Percentiles rank a stretch among this genome's conserved stretches.
phyloP scores from a whole-genome alignment of 805 yeast genomes.

The Metschnikowia lachancei region DNA sequence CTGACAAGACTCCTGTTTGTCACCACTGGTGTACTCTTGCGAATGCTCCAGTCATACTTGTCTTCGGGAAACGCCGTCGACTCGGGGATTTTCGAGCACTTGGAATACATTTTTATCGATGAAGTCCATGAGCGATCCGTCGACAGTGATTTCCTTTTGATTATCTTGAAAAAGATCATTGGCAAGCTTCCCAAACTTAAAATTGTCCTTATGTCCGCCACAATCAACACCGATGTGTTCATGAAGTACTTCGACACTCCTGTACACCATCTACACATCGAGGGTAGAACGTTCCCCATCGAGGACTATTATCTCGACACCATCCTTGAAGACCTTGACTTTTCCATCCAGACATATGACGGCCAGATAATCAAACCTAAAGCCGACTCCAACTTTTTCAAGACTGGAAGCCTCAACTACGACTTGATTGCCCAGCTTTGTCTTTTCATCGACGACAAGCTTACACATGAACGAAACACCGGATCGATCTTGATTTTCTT shows the following conservation, averaged over 20 bases:
- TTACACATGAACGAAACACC: slow-evolving; percentile 38
- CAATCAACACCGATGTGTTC: slow-evolving; percentile 72
- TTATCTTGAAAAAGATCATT: slow-evolving; percentile 65
- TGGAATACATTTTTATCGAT: slow-evolving; percentile 78
- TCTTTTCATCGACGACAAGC: slow-evolving; percentile 47
- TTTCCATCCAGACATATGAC: slow-evolving; percentile 42
- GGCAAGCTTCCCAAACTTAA: slow-evolving; percentile 52
- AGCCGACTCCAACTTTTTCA: slow-evolving; percentile 65
- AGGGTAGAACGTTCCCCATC: slow-evolving; percentile 93
- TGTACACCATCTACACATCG: slow-evolving; percentile 71
- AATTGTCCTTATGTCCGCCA: slow-evolving; percentile 89
- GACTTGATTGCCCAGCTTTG: slow-evolving; percentile 64
- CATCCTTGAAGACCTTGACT: slow-evolving; percentile 56
- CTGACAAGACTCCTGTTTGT: slow-evolving; percentile 78
- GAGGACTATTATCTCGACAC: slow-evolving; percentile 70
- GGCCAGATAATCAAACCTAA: slow-evolving; percentile 50
- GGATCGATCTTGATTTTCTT: slow-evolving; percentile 84
- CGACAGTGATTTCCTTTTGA: slow-evolving; percentile 82
- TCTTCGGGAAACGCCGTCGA: slow-evolving; percentile 15
- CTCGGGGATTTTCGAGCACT: slow-evolving; percentile 42
- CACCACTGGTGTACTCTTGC: slow-evolving; percentile 86
- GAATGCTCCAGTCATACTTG: slow-evolving; percentile 69
- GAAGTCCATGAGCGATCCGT: slow-evolving; percentile 97
- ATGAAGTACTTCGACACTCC: slow-evolving; percentile 56
- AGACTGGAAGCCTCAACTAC: slow-evolving; percentile 68